Percentiles rank a stretch among this genome's conserved stretches.
phyloP scores from a whole-genome alignment of 2,329 filamentous ascomycete species.

The Lasiodiplodia sp. region DNA sequence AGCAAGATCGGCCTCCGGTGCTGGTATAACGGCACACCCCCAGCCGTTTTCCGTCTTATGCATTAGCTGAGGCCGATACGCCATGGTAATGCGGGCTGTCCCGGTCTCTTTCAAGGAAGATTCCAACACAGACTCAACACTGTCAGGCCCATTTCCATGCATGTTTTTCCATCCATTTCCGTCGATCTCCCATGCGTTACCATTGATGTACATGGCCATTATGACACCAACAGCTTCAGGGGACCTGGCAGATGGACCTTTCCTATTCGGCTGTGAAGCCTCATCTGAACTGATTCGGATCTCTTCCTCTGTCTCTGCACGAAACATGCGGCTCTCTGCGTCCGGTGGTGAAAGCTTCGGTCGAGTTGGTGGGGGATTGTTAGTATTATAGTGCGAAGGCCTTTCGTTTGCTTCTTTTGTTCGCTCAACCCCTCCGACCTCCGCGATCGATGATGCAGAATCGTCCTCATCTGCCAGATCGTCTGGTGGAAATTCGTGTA shows the following conservation, averaged over 20 bases:
- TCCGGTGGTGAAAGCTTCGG: too few species aligned
- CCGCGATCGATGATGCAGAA: too few species aligned
- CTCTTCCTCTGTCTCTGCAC: too few species aligned
- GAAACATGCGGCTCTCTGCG: too few species aligned
- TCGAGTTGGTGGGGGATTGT: too few species aligned
- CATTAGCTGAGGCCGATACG: slow-evolving; percentile 13
- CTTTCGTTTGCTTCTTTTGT: too few species aligned
- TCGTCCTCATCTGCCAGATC: not conserved
- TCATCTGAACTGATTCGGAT: too few species aligned
- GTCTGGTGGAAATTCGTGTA: not conserved
- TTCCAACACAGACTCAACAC: not conserved
- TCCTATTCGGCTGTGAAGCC: too few species aligned
- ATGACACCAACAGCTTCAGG: slow-evolving; percentile 5
- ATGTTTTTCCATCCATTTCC: not conserved
- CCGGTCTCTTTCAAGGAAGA: not conserved
- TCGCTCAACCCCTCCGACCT: too few species aligned
- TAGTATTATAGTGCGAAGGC: too few species aligned
- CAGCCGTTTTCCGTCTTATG: not conserved
- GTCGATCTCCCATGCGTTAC: not conserved
- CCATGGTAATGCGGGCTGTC: not conserved
- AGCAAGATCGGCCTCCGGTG: not conserved
- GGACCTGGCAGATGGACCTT: too few species aligned
- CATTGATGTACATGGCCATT: slow-evolving; percentile 2
- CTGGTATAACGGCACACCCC: not conserved
- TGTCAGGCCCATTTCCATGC: not conserved